phyloP scores from a whole-genome alignment of 2,329 filamentous ascomycete genomes.

The Fusarium pilosicola region DNA sequence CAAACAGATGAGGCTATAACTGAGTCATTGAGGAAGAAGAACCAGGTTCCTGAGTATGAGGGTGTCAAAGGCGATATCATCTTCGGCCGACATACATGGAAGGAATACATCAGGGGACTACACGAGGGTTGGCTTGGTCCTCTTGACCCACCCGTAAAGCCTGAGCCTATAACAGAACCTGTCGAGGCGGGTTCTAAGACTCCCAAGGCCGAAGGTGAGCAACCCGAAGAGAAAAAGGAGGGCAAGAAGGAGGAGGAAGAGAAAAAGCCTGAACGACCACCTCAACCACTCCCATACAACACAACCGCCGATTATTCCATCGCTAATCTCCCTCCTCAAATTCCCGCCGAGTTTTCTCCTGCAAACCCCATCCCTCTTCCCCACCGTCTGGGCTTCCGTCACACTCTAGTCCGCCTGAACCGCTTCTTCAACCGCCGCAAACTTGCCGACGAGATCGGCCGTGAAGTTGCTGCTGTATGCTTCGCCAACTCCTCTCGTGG shows the following conservation, averaged over 20 bases:
- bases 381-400: slow-evolving; percentile 90
- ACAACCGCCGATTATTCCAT: slow-evolving; percentile 75
- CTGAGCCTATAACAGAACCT: slow-evolving; percentile 37
- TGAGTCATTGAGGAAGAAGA: slow-evolving; percentile 69
- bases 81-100: slow-evolving; percentile 93
- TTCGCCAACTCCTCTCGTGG: slow-evolving; percentile 68
- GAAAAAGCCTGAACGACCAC: slow-evolving; percentile 66
- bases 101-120: slow-evolving; percentile 91
- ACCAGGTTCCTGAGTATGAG: slow-evolving; percentile 75
- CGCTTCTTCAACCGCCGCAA: slow-evolving; percentile 87
- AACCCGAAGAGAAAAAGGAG: slow-evolving; percentile 47
- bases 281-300: slow-evolving; percentile 79
- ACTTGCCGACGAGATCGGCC: slow-evolving; percentile 88
- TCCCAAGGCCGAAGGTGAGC: slow-evolving; percentile 41
- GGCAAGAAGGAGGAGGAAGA: slow-evolving; percentile 56
- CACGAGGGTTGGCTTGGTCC: slow-evolving; percentile 98
- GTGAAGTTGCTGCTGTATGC: slow-evolving; percentile 86
- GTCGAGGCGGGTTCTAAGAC: slow-evolving; percentile 40
- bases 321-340: slow-evolving; percentile 69
- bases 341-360: slow-evolving; percentile 78
- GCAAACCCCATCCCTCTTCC: slow-evolving; percentile 80
- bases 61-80: slow-evolving; percentile 86
- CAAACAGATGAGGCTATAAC: slow-evolving; percentile 66
- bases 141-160: slow-evolving; percentile 67
- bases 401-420: slow-evolving; percentile 86